Evolutionary conservation across 495 filamentous ascomycete genomes (phyloP).

Genomic region (Neurospora sp.): DNA sequence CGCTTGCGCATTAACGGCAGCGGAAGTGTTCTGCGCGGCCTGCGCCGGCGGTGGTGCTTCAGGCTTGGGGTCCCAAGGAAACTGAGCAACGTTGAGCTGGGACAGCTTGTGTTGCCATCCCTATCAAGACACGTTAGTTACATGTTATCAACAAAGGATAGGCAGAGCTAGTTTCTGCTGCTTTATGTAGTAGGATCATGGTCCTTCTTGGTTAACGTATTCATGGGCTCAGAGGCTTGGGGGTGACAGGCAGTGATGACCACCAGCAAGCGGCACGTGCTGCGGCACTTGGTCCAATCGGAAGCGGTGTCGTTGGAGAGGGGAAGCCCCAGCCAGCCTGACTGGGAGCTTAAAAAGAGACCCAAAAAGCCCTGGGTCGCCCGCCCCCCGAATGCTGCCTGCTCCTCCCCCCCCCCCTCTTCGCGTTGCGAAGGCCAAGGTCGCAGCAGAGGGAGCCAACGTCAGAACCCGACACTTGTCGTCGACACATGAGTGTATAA

Average conservation of each 20-base stretch:
- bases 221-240: neutral
- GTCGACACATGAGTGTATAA: neutral
- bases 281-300: conserved; percentile 13
- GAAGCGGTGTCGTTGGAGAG: conserved; percentile 13
- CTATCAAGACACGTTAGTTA: conserved; percentile 37
- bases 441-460: conserved; percentile 4
- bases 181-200: neutral
- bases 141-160: neutral
- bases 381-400: conserved; percentile 32
- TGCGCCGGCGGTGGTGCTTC: conserved; percentile 37
- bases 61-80: conserved; percentile 87
- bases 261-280: conserved; percentile 20
- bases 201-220: neutral
- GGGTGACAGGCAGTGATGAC: neutral
- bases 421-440: conserved; percentile 10
- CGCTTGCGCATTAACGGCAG: conserved; percentile 33
- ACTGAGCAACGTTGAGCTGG: conserved; percentile 67
- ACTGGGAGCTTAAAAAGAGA: conserved; percentile 33
- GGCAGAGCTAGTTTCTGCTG: neutral
- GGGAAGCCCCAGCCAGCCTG: conserved; percentile 3
- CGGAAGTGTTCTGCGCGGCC: conserved; percentile 20
- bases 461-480: conserved; percentile 11
- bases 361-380: conserved; percentile 47
- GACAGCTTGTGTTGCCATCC: conserved; percentile 90
- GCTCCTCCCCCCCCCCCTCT: conserved; percentile 34